These are phyloP conservation scores for Micromonas commoda DNA, from an alignment of 139 green algal genomes.

Conservation along the genomic window DNA sequence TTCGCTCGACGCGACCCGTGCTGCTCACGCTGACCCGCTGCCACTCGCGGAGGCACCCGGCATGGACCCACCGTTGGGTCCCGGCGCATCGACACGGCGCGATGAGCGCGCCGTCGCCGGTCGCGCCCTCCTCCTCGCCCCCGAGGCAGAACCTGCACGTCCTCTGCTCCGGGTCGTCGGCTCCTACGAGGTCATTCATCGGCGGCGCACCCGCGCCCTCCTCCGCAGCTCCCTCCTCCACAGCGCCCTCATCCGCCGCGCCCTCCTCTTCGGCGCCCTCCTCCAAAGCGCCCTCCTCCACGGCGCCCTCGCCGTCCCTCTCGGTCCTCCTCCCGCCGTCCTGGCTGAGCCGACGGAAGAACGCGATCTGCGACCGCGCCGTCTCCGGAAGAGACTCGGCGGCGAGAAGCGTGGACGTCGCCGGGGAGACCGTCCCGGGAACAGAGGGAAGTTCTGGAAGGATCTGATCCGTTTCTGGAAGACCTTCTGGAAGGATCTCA, in stretches of 20 bases:
- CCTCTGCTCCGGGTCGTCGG: background rate
- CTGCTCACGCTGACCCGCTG: slow-evolving; percentile 1
- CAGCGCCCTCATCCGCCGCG: background rate
- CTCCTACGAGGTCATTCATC: too few relatives aligned
- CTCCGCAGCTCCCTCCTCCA: background rate
- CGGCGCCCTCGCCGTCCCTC: background rate
- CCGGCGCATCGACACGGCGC: slow-evolving; percentile 23
- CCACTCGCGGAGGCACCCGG: slow-evolving; percentile 25
- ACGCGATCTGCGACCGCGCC: too few relatives aligned
- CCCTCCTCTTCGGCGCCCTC: background rate
- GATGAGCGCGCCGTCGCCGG: background rate
- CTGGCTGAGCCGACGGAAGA: too few relatives aligned
- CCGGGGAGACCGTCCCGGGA: too few relatives aligned
- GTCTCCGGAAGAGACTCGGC: too few relatives aligned
- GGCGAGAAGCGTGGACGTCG: too few relatives aligned
- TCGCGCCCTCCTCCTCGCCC: background rate
- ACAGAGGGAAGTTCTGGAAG: too few relatives aligned
- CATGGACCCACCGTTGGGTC: slow-evolving; percentile 17
- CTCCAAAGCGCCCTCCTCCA: background rate
- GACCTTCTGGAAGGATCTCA: too few relatives aligned
- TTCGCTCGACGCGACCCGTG: background rate
- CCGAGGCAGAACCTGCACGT: slow-evolving; percentile 30
- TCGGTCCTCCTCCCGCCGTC: too few relatives aligned
- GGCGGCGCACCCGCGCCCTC: too few relatives aligned
- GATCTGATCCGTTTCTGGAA: too few relatives aligned